Evolutionary conservation across 495 filamentous ascomycete genomes (phyloP).

Genomic region (Hyphodiscus hymeniophilus): DNA sequence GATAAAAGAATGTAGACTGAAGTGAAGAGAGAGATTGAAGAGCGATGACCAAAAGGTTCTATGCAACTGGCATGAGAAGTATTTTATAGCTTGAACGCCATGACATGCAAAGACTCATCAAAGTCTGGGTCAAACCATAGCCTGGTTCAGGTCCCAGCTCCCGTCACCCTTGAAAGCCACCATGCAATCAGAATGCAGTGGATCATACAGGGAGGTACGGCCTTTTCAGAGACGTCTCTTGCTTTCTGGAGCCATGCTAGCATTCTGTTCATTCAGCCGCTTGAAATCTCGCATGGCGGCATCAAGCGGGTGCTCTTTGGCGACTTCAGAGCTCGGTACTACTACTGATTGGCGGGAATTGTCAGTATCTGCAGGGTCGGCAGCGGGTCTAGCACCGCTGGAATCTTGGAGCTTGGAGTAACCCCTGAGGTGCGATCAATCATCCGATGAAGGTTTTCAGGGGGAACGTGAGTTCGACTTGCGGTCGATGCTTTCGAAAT

Average conservation of each 20-base stretch:
- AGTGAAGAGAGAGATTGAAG: slow-evolving; percentile 18
- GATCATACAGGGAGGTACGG: slow-evolving; percentile 20
- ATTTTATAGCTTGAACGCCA: slow-evolving; percentile 16
- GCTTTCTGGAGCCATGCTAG: slow-evolving; percentile 6
- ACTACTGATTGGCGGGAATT: not conserved
- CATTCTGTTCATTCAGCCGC: not conserved
- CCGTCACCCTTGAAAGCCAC: slow-evolving; percentile 12
- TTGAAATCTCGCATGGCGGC: not conserved
- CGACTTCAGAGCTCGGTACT: not conserved
- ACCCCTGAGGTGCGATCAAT: not conserved
- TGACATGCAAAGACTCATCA: slow-evolving; percentile 1
- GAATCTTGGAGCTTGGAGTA: too few species aligned
- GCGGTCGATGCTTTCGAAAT: not conserved
- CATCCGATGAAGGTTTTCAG: not conserved
- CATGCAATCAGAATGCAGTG: slow-evolving; percentile 4
- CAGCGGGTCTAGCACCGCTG: too few species aligned
- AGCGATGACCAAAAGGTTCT: slow-evolving; percentile 16
- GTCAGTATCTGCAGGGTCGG: not conserved
- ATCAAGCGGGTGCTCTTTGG: not conserved
- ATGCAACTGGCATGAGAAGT: not conserved
- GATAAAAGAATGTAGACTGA: slow-evolving; percentile 14
- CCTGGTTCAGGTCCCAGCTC: slow-evolving; percentile 7
- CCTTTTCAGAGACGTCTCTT: slow-evolving; percentile 10
- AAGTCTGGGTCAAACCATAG: slow-evolving; percentile 13
- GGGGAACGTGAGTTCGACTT: not conserved